Evolutionary conservation across 176 grass and related monocot genomes (phyloP).

Genomic region (Thinopyrum elongatum): DNA sequence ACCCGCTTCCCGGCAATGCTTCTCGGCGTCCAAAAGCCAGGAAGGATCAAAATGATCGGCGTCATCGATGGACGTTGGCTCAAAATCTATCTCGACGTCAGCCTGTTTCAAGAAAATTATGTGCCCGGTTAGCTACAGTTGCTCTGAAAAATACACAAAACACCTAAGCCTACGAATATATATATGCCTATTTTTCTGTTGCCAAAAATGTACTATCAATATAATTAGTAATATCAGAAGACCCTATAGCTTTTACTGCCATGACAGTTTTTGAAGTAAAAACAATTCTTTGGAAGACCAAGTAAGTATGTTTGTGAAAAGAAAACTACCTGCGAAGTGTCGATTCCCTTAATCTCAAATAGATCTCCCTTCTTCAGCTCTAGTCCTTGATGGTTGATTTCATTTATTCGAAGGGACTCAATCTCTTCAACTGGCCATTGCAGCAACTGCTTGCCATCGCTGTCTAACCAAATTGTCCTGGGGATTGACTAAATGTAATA

Average conservation of each 20-base stretch:
- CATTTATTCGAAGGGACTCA: neutral
- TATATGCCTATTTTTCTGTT: neutral
- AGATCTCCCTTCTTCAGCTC: neutral
- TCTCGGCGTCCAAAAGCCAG: slow-evolving; percentile 56
- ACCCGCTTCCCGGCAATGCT: slow-evolving; percentile 50
- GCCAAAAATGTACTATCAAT: neutral
- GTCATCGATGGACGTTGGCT: slow-evolving; percentile 30
- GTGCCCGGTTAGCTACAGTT: slow-evolving; percentile 24
- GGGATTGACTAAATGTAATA: neutral
- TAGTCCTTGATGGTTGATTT: slow-evolving; percentile 12
- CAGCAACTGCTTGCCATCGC: neutral
- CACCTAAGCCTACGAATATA: too few relatives aligned
- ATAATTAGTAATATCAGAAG: neutral
- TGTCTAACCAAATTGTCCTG: neutral
- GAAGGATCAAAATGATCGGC: slow-evolving; percentile 62
- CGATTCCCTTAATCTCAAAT: neutral
- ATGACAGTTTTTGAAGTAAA: neutral
- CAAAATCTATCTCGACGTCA: slow-evolving; percentile 75
- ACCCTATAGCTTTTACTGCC: neutral
- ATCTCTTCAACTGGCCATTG: slow-evolving; percentile 17
- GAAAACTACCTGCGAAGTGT: neutral
- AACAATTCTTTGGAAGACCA: neutral
- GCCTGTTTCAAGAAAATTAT: slow-evolving; percentile 55
- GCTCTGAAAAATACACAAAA: too few relatives aligned
- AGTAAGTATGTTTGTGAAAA: neutral